phyloP scores from a whole-genome alignment of 768 basidiomycete genomes.

The Boletus subparvulus region DNA sequence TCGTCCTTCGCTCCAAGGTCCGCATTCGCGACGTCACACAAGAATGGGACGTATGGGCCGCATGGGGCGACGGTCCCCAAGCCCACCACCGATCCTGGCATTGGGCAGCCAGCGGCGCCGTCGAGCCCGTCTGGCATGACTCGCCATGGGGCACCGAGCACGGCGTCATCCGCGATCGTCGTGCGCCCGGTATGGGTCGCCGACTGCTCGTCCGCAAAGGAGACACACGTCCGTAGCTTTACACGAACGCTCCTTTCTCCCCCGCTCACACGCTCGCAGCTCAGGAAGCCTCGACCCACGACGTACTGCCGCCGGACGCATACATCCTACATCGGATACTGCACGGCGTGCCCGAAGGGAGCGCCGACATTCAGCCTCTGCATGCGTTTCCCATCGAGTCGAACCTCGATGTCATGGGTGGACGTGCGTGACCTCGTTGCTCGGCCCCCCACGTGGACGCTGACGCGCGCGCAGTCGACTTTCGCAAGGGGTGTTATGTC shows the following conservation, averaged over 20 bases:
- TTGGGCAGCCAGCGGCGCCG: conserved; percentile 66
- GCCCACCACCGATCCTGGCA: conserved; percentile 47
- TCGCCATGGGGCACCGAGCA: conserved; percentile 64
- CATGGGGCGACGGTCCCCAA: conserved; percentile 60
- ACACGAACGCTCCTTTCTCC: not conserved
- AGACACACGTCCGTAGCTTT: conserved; percentile 61
- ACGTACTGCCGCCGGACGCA: conserved; percentile 48
- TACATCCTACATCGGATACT: conserved; percentile 79
- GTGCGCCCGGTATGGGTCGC: conserved; percentile 77
- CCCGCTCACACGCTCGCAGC: conserved; percentile 37
- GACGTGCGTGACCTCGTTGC: conserved; percentile 52
- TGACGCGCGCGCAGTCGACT: conserved; percentile 65
- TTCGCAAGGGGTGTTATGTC: conserved; percentile 96
- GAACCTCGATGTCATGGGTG: conserved; percentile 93
- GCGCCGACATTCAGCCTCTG: conserved; percentile 68
- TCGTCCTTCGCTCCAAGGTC: conserved; percentile 87
- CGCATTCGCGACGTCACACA: conserved; percentile 75
- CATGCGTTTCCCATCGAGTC: conserved; percentile 92
- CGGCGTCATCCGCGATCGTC: conserved; percentile 55
- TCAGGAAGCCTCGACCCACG: conserved; percentile 54
- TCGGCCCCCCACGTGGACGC: not conserved
- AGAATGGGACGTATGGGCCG: conserved; percentile 78
- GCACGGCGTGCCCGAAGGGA: conserved; percentile 87
- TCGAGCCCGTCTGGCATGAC: conserved; percentile 72
- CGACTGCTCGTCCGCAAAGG: conserved; percentile 71